Evolutionary conservation across 2,329 filamentous ascomycete genomes (phyloP).

Genomic region (Chaetomium sp.): DNA sequence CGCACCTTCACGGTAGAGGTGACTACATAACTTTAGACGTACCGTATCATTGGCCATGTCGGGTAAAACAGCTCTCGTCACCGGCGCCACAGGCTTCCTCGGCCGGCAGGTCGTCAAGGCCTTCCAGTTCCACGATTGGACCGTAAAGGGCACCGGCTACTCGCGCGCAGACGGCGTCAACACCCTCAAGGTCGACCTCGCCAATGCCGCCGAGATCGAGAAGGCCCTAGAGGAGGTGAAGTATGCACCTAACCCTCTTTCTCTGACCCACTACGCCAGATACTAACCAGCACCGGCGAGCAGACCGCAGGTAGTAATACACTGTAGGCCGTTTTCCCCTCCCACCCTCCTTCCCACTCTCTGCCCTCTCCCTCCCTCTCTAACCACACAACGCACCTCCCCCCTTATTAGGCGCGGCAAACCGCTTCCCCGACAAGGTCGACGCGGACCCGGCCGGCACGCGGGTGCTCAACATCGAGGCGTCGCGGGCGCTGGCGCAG

Average conservation of each 20-base stretch:
- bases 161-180: conserved; percentile 71
- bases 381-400: not conserved
- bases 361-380: not conserved
- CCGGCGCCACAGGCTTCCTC: conserved; percentile 81
- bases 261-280: not conserved
- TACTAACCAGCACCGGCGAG: not conserved
- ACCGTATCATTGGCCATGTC: conserved; percentile 19
- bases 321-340: conserved; percentile 59
- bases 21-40: not conserved
- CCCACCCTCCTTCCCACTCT: not conserved
- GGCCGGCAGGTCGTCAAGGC: conserved; percentile 75
- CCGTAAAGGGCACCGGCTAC: conserved; percentile 72
- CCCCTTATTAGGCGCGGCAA: conserved; percentile 68
- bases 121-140: conserved; percentile 67
- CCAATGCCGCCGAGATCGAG: conserved; percentile 50
- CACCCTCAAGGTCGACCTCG: conserved; percentile 62
- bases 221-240: conserved; percentile 55
- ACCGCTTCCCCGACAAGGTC: conserved; percentile 85
- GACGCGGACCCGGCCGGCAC: conserved; percentile 77
- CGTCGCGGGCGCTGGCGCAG: conserved; percentile 66
- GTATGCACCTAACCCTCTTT: conserved; percentile 42
- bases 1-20: no score
- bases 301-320: conserved; percentile 66
- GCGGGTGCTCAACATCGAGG: conserved; percentile 71
- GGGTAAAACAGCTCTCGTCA: conserved; percentile 67